Evolutionary conservation across 208 protist genomes (phyloP).

Genomic region (Blastocrithidia nonstop): DNA sequence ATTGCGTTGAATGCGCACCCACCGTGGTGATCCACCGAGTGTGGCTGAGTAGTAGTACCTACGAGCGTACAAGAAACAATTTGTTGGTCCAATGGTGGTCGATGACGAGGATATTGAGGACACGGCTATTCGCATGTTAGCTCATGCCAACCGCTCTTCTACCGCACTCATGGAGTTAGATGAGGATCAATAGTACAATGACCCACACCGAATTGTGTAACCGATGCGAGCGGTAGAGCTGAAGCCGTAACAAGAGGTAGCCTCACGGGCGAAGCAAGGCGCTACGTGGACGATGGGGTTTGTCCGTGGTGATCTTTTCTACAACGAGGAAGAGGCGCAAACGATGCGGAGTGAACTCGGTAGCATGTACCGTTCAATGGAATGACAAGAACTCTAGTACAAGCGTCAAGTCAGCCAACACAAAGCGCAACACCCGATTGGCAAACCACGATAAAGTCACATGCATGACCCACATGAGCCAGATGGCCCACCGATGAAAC

Average conservation of each 20-base stretch:
- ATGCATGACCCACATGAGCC: conserved; percentile 52
- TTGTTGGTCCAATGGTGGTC: conserved; percentile 70
- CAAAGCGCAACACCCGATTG: conserved; percentile 60
- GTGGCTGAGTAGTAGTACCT: conserved; percentile 72
- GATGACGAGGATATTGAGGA: conserved; percentile 85
- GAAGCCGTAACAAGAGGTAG: conserved; percentile 43
- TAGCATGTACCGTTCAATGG: conserved; percentile 78
- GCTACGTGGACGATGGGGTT: conserved; percentile 82
- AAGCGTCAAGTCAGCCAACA: conserved; percentile 78
- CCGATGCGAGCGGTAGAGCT: conserved; percentile 55
- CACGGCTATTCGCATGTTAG: conserved; percentile 72
- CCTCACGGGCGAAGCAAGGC: conserved; percentile 27
- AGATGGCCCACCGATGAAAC: conserved; percentile 63
- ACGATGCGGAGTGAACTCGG: conserved; percentile 79
- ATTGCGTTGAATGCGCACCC: conserved; percentile 80
- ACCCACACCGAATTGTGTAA: conserved; percentile 49
- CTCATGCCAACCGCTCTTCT: conserved; percentile 71
- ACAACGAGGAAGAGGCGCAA: conserved; percentile 83
- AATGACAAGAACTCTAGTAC: conserved; percentile 83
- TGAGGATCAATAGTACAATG: conserved; percentile 70
- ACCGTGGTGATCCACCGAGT: conserved; percentile 69
- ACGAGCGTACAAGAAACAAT: conserved; percentile 72
- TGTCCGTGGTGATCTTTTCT: conserved; percentile 76
- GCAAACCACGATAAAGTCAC: conserved; percentile 51
- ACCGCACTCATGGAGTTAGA: conserved; percentile 77